phyloP scores from a whole-genome alignment of 192 early-diverging fungal species.

The Backusella mclennaniae region DNA sequence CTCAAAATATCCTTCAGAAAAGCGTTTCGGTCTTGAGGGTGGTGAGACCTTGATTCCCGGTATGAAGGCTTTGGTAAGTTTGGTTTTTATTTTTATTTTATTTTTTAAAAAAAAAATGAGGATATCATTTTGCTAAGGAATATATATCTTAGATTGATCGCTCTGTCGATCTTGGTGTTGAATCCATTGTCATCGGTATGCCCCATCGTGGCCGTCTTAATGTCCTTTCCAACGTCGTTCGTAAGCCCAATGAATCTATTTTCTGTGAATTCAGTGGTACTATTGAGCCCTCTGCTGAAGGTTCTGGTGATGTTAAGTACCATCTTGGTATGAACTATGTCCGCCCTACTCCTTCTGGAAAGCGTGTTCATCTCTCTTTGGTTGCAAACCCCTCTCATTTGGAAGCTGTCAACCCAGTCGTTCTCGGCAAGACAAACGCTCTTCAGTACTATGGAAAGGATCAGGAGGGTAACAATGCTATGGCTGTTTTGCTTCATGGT shows the following conservation, averaged over 20 bases:
- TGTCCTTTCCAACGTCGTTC: slow-evolving; percentile 98
- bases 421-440: slow-evolving; percentile 97
- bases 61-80: slow-evolving; percentile 90
- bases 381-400: slow-evolving; percentile 99
- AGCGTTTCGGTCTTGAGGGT: slow-evolving; percentile 98
- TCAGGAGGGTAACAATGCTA: slow-evolving; percentile 75
- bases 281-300: slow-evolving; percentile 84
- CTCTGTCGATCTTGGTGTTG: slow-evolving; percentile 92
- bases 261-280: slow-evolving; percentile 97
- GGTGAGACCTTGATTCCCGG: slow-evolving; percentile 97
- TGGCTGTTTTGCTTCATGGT: slow-evolving; percentile 95
- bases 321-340: slow-evolving; percentile 95
- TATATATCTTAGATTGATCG: slow-evolving; percentile 74
- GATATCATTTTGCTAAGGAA: background rate
- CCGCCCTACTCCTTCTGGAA: slow-evolving; percentile 94
- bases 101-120: background rate
- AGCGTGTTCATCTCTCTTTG: slow-evolving; percentile 95
- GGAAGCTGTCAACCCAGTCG: slow-evolving; percentile 97
- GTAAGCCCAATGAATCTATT: slow-evolving; percentile 98
- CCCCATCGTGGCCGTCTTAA: slow-evolving; percentile 98
- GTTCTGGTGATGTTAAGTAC: slow-evolving; percentile 96
- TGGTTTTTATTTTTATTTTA: background rate
- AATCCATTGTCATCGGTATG: slow-evolving; percentile 98
- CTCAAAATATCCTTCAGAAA: slow-evolving; percentile 95
- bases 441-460: slow-evolving; percentile 95